Evolutionary conservation across 2,329 filamentous ascomycete genomes (phyloP), one percentile per base, ranked within the genome.

Genomic region (Pyrenochaeta sp.): DNA sequence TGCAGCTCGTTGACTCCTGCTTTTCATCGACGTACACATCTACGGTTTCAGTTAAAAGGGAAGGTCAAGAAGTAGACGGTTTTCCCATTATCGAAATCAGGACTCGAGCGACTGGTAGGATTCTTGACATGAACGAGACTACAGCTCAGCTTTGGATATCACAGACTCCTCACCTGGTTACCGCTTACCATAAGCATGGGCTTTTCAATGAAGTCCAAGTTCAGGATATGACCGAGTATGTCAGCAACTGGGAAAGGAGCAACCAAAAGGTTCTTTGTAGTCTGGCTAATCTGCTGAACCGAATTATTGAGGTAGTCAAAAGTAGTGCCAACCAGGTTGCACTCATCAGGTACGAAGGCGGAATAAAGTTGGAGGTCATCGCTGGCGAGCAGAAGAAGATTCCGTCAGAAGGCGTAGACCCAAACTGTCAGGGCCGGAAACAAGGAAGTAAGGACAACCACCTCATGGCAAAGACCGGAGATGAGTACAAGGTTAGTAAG

Each of bases 161-260:
- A 6, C 75, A 78, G 58, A 78, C 75, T 1, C 70, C 72, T 1
- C 74, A 74, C 23, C 71, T 78, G 22, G 73, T 77, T 14, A 65
- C 69, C 23, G 74, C 72, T 2, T 74, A 76, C 45, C 72, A 78
- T 48, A 29, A 53, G 3, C 39, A 44, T 2, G 74, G 74, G 17
- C 14, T 39, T 1, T 78, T 78, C 35, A 19, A 29, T 19, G 27
- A 39, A 19, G 19, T 35, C 8, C 13, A 43, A 13, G 32, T 42
- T 14, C 29, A 40, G 20, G 51, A 54, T 31, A 38, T 54, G 23
- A 27, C 40, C 15, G 15, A 26, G 13, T 19, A 45, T 19, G 35
- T 54, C 14, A 17, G 15, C 11, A 22, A 41, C 17, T 54, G 44
- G 51, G 44, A 54, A 37, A 34, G 44, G 19, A 23, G 38, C 15